A percentile compares a stretch with the other conserved stretches of the same genome.
Evolutionary conservation across 768 basidiomycete genomes (phyloP).

Genomic region (Krasilnikovozyma curviuscula): DNA sequence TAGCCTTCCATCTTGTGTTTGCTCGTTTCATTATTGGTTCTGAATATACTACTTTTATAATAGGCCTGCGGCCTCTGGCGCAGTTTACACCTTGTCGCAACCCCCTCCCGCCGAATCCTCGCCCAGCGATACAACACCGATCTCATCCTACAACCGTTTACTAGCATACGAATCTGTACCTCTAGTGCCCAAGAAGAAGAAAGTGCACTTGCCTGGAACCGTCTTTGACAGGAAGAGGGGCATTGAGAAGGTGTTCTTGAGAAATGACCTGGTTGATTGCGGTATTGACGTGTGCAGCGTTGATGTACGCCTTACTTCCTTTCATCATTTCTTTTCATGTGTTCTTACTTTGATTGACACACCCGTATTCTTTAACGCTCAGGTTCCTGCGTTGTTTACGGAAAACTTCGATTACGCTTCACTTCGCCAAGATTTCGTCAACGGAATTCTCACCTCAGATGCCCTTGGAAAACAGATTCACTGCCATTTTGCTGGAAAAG

Average conservation of each 20-base stretch:
- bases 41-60: not conserved
- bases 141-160: slow-evolving; percentile 12
- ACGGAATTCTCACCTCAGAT: slow-evolving; percentile 84
- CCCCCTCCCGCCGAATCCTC: too few relatives aligned
- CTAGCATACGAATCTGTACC: slow-evolving; percentile 63
- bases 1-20: slow-evolving; percentile 45
- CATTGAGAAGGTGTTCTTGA: slow-evolving; percentile 49
- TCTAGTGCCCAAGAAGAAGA: slow-evolving; percentile 45
- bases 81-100: not conserved
- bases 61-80: not conserved
- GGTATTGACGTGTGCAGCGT: slow-evolving; percentile 85
- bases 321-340: not conserved
- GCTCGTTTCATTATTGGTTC: slow-evolving; percentile 16
- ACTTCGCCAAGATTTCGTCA: slow-evolving; percentile 78
- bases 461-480: slow-evolving; percentile 84
- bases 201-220: slow-evolving; percentile 40
- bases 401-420: slow-evolving; percentile 97
- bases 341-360: not conserved
- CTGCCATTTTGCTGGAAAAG: slow-evolving; percentile 60
- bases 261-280: slow-evolving; percentile 73
- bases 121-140: slow-evolving; percentile 3
- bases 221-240: slow-evolving; percentile 11
- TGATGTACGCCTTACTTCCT: slow-evolving; percentile 38
- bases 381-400: slow-evolving; percentile 91
- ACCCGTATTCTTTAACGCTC: not conserved